phyloP scores from a whole-genome alignment of 441 rosid species.

The Oxalis stricta region DNA sequence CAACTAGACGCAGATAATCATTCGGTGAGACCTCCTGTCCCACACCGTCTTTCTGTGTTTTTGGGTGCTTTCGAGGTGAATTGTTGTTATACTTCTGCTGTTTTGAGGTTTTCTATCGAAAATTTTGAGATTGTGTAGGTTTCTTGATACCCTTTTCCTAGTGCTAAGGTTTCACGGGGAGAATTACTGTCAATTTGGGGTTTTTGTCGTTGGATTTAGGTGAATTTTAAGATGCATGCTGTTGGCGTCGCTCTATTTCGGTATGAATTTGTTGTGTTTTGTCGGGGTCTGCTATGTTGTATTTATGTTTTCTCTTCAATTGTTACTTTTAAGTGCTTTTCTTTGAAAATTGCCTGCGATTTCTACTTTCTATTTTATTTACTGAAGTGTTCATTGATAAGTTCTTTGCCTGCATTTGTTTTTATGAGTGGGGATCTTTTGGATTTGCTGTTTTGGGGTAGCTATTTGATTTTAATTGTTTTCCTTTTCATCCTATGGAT shows the following conservation, averaged over 20 bases:
- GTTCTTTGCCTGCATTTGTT: too few species aligned
- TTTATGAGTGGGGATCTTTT: too few species aligned
- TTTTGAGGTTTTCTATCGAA: too few species aligned
- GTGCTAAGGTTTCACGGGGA: not conserved
- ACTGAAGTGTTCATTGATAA: too few species aligned
- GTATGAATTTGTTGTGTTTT: not conserved
- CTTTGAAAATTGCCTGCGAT: not conserved
- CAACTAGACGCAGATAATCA: constrained; percentile 12
- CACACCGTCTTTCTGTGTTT: constrained; percentile 10
- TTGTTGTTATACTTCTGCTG: constrained; percentile 13
- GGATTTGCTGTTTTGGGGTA: too few species aligned
- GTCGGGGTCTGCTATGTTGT: not conserved
- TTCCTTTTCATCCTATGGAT: too few species aligned
- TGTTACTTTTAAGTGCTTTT: not conserved
- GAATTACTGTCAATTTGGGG: not conserved
- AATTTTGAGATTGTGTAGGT: too few species aligned
- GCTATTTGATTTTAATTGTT: too few species aligned
- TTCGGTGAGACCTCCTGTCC: constrained; percentile 29
- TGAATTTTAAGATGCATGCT: too few species aligned
- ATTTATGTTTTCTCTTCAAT: too few species aligned
- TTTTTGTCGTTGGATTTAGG: not conserved
- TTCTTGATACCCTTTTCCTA: not conserved
- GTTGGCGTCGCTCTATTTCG: too few species aligned
- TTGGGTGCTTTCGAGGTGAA: constrained; percentile 6
- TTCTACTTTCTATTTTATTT: too few species aligned